Conservation (phyloP, 2,329 filamentous ascomycete species). For the Fusarium coffeatum region DNA sequence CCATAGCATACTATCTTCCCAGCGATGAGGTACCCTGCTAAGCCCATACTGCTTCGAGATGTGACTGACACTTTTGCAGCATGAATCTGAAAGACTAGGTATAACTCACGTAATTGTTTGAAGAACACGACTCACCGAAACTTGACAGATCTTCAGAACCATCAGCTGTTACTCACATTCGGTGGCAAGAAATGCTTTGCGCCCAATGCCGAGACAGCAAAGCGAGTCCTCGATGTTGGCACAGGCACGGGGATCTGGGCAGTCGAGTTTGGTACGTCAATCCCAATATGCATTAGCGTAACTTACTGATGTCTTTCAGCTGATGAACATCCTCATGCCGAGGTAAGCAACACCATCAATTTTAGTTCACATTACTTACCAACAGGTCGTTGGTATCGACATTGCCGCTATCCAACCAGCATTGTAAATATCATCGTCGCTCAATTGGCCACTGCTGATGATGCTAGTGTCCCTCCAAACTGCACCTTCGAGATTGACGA, state of each 20-base stretch:
- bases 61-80: neutral
- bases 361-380: fast-evolving
- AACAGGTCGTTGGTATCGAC: slow-evolving; percentile 22
- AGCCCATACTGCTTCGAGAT: fast-evolving
- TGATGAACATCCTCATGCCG: slow-evolving; percentile 29
- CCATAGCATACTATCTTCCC: slow-evolving; percentile 23
- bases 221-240: slow-evolving; percentile 26
- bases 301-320: neutral
- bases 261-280: slow-evolving; percentile 24
- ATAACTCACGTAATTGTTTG: too few relatives aligned
- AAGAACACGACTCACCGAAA: neutral
- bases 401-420: slow-evolving; percentile 26
- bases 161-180: slow-evolving; percentile 26
- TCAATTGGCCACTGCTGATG: fast-evolving
- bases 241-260: slow-evolving; percentile 36
- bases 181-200: slow-evolving; percentile 18
- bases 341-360: neutral
- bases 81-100: slow-evolving; percentile 32
- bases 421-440: neutral
- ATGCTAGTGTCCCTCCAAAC: slow-evolving; percentile 5
- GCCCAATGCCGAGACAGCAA: slow-evolving; percentile 8
- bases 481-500: slow-evolving; percentile 30
- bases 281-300: too few relatives aligned
- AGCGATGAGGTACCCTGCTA: slow-evolving; percentile 16
- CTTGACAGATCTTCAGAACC: slow-evolving; percentile 23